Percentiles rank a stretch among this genome's conserved stretches.
Evolutionary conservation across 2,329 filamentous ascomycete genomes (phyloP).

Genomic region (Dendryphion nanum): DNA sequence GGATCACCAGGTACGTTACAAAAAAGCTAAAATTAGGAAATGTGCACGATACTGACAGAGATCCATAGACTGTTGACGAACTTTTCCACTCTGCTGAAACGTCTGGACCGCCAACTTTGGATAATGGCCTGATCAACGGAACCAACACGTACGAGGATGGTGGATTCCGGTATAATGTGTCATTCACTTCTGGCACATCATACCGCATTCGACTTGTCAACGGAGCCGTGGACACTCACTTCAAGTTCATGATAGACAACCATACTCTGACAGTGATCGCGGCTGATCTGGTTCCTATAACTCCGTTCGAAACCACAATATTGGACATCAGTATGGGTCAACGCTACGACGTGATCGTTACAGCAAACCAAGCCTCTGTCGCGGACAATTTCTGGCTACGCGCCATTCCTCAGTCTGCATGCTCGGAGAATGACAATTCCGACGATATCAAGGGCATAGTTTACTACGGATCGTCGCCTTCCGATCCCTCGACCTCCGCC

Average conservation of each 20-base stretch:
- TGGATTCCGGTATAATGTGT: conserved; percentile 32
- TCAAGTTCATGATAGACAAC: conserved; percentile 46
- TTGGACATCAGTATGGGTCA: conserved; percentile 44
- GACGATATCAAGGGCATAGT: conserved; percentile 39
- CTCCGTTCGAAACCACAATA: conserved; percentile 40
- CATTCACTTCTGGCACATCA: conserved; percentile 40
- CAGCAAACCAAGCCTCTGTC: conserved; percentile 25
- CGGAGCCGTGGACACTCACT: conserved; percentile 40
- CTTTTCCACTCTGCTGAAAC: conserved; percentile 29
- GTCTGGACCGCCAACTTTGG: conserved; percentile 34
- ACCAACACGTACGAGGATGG: conserved; percentile 39
- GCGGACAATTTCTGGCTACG: conserved; percentile 37
- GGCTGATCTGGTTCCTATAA: conserved; percentile 43
- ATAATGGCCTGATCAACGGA: conserved; percentile 47
- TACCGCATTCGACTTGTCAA: conserved; percentile 47
- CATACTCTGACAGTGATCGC: conserved; percentile 45
- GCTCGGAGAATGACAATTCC: conserved; percentile 32
- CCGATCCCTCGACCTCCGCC: conserved; percentile 31
- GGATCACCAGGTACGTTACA: conserved; percentile 32
- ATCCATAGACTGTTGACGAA: conserved; percentile 31
- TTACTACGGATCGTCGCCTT: conserved; percentile 30
- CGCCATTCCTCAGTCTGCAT: conserved; percentile 41
- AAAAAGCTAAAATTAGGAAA: not conserved
- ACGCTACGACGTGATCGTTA: conserved; percentile 39
- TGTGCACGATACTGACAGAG: not conserved